Conservation (phyloP, 371 early-diverging fungal genomes). For the Lichtheimia hyalospora region DNA sequence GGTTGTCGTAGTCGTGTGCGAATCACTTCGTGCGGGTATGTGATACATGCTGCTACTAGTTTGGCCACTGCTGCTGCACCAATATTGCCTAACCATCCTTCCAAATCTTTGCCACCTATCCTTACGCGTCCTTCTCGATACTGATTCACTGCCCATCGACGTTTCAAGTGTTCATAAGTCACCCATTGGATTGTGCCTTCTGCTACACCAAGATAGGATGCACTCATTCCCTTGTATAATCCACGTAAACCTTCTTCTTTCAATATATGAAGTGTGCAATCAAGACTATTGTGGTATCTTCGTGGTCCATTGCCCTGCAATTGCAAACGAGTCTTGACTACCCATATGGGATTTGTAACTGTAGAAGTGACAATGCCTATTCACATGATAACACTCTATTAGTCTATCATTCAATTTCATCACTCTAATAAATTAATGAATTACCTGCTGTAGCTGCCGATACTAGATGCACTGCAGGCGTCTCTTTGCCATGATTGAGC, state of each 20-base stretch:
- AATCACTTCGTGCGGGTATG: conserved; percentile 86
- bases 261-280: conserved; percentile 71
- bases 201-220: conserved; percentile 82
- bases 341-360: conserved; percentile 95
- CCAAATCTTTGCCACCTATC: conserved; percentile 34
- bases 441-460: conserved; percentile 86
- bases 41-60: conserved; percentile 80
- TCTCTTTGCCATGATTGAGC: conserved; percentile 76
- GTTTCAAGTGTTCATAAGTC: conserved; percentile 90
- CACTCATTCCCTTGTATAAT: conserved; percentile 90
- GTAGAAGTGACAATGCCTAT: conserved; percentile 72
- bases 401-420: neutral
- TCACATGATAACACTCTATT: neutral
- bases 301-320: conserved; percentile 56
- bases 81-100: conserved; percentile 76
- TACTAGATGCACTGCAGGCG: conserved; percentile 74
- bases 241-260: conserved; percentile 80
- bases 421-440: no score
- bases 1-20: conserved; percentile 72
- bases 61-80: conserved; percentile 87
- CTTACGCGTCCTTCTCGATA: conserved; percentile 6
- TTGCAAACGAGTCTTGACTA: conserved; percentile 95
- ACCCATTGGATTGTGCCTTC: conserved; percentile 95
- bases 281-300: conserved; percentile 72
- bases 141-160: conserved; percentile 20